Evolutionary conservation across 179 eudicot genomes (phyloP), one percentile per base, ranked within the genome.

Genomic region (Silene vulgaris): DNA sequence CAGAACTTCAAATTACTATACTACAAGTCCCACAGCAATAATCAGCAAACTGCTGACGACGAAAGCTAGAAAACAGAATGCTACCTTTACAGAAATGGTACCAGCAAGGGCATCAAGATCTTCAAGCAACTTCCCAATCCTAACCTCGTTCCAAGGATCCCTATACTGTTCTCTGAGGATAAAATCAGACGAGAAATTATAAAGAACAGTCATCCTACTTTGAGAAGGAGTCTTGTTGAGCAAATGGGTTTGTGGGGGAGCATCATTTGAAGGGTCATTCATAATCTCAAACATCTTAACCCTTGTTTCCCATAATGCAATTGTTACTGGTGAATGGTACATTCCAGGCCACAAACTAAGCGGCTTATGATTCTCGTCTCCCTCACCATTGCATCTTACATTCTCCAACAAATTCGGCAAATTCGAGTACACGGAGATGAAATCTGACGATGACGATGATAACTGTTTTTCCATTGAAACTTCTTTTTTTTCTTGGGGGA

Each of bases 61-160:
- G 4, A 66, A 30, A 17, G 2, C 20, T 16, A 30, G 37, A 35
- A 17, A 40, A 43, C 52, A 20, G 8, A 45, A 20, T 12, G 16
- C 74, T 84, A 92, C 99, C 89, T 89, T 94, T 63, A 94, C 96
- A 72, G 99, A 92, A 64, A 95, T 90, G 76, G 97, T 92, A 20
- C 97, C 99, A 65, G 99, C 99, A 57, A 96, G 88, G 17, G 98
- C 99, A 90, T 96, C 99, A 82, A 96, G 98, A 76, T 96, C 99
- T 75, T 96, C 98, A 62, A 93, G 96, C 91, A 96, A 82, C 73
- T 91, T 96, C 79, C 97, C 99, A 86, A 93, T 87, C 65, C 97
- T 84, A 80, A 96, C 89, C 85, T 90, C 91, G 82, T 91, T 88
- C 94, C 96, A 90, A 20, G 98, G 88, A 80, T 95, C 95, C 85